Evolutionary conservation across 2,329 filamentous ascomycete genomes (phyloP).

Genomic region (Aspergillus sp.): DNA sequence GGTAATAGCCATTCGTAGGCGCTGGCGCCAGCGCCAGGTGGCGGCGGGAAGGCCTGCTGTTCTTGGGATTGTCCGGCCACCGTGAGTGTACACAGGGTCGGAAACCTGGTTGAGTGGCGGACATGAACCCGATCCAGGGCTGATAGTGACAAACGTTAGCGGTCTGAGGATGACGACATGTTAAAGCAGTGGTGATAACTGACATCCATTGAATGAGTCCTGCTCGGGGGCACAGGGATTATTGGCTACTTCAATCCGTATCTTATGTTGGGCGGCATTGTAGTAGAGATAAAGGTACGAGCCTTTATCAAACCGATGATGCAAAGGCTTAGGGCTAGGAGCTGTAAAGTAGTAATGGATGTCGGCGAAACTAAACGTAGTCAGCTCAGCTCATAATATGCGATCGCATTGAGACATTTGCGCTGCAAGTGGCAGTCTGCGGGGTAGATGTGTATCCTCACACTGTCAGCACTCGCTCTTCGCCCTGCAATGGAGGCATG

Average conservation of each 20-base stretch:
- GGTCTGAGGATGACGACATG: not conserved
- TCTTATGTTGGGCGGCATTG: constrained; percentile 52
- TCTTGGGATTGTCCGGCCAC: constrained; percentile 45
- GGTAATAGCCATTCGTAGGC: constrained; percentile 58
- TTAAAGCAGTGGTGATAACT: constrained; percentile 22
- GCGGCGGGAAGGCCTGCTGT: constrained; percentile 24
- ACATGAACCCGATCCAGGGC: constrained; percentile 54
- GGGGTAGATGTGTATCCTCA: constrained; percentile 33
- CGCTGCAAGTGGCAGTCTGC: constrained; percentile 6
- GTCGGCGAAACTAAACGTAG: constrained; percentile 56
- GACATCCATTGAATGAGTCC: constrained; percentile 63
- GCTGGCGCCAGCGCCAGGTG: constrained; percentile 27
- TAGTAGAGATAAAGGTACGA: constrained; percentile 67
- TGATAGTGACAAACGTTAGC: constrained; percentile 23
- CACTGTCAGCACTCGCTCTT: constrained; percentile 49
- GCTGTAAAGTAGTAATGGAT: constrained; percentile 63
- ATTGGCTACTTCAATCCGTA: constrained; percentile 63
- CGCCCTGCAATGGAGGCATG: constrained; percentile 49
- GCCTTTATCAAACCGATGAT: constrained; percentile 64
- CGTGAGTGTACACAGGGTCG: constrained; percentile 58
- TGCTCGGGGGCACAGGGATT: constrained; percentile 63
- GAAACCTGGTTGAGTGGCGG: constrained; percentile 59
- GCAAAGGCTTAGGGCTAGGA: constrained; percentile 54
- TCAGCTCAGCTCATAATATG: constrained; percentile 9
- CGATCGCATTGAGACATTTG: not conserved